phyloP scores from a whole-genome alignment of 148 eudicot genomes.

The Polygonum maritimum region DNA sequence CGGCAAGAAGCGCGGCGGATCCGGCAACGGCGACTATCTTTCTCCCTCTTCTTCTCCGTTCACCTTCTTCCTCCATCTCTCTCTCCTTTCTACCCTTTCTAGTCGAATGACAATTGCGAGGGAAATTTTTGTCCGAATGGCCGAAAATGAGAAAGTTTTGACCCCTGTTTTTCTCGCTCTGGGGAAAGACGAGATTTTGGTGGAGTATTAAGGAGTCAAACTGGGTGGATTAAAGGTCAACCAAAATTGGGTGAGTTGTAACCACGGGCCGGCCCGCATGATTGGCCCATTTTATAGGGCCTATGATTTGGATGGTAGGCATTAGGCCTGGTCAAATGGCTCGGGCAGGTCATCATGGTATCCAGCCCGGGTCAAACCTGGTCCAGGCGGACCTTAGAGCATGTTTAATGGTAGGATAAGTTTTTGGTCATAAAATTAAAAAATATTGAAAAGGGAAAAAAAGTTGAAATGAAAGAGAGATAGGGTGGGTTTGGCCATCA shows the following conservation, averaged over 20 bases:
- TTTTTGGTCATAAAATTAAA: too few species aligned
- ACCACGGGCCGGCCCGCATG: not conserved
- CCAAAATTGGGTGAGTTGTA: not conserved
- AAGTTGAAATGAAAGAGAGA: too few species aligned
- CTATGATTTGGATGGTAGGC: too few species aligned
- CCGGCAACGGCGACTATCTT: conserved; percentile 65
- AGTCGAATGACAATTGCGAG: conserved; percentile 35
- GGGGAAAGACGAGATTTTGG: not conserved
- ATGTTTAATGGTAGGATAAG: too few species aligned
- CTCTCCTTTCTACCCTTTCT: conserved; percentile 13
- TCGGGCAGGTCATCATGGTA: too few species aligned
- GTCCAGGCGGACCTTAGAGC: too few species aligned
- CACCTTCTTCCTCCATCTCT: conserved; percentile 15
- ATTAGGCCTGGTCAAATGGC: too few species aligned
- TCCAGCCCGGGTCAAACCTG: too few species aligned
- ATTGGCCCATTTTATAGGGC: not conserved
- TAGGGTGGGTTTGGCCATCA: too few species aligned
- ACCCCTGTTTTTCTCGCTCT: not conserved
- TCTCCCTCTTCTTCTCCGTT: conserved; percentile 17
- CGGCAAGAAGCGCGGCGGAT: conserved; percentile 61
- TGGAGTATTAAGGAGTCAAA: not conserved
- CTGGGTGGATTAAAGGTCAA: not conserved
- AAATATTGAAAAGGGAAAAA: too few species aligned
- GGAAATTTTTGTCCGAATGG: conserved; percentile 28
- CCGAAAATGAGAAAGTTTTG: conserved; percentile 2